These are phyloP conservation scores for Handroanthus guayacan DNA, from an alignment of 257 asterid genomes.

Conservation along the genomic window DNA sequence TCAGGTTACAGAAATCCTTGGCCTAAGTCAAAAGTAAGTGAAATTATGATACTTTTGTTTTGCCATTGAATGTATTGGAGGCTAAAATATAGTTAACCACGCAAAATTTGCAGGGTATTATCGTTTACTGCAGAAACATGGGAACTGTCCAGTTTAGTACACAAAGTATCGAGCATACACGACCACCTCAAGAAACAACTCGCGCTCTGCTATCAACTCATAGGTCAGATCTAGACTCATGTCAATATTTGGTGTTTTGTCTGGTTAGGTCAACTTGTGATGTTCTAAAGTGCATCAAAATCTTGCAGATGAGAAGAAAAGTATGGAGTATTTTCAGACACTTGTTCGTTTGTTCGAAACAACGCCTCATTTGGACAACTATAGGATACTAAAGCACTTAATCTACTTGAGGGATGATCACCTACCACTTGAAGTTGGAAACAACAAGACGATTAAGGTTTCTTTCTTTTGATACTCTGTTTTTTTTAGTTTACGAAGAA, in stretches of 20 bases:
- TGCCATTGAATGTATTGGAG: no score
- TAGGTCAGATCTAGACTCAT: conserved; percentile 44
- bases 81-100: not conserved
- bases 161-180: conserved; percentile 56
- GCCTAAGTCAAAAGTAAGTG: conserved; percentile 60
- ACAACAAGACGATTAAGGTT: conserved; percentile 54
- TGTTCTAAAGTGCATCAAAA: conserved; percentile 1
- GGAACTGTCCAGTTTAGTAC: conserved; percentile 73
- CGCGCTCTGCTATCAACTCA: conserved; percentile 54
- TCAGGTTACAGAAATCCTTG: conserved; percentile 58
- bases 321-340: conserved; percentile 58
- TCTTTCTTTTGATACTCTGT: not conserved
- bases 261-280: not conserved
- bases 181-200: conserved; percentile 68
- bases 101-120: conserved; percentile 47
- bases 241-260: not conserved
- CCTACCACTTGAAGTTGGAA: conserved; percentile 63
- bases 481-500: not conserved
- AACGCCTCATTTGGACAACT: conserved; percentile 71
- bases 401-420: conserved; percentile 60
- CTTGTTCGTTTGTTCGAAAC: conserved; percentile 60
- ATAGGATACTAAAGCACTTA: conserved; percentile 60
- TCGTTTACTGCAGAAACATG: conserved; percentile 65
- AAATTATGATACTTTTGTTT: no score
- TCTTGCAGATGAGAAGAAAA: conserved; percentile 64